A percentile compares a stretch with the other conserved stretches of the same genome.
Evolutionary conservation across 176 grass and related monocot species (phyloP).

Genomic region (Cocos nucifera): DNA sequence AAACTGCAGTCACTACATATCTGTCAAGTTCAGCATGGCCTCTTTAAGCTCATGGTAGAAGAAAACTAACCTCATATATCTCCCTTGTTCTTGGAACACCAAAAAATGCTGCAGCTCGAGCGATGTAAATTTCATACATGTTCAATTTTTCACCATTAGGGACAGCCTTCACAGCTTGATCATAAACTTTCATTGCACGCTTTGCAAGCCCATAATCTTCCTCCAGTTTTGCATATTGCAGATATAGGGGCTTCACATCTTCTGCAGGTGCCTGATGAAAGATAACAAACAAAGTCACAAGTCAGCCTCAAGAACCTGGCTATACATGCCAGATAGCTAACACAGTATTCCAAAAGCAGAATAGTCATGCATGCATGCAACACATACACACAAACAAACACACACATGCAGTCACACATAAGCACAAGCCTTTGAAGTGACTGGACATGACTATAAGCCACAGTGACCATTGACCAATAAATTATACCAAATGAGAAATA

Average conservation of each 20-base stretch:
- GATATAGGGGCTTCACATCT: slow-evolving; percentile 63
- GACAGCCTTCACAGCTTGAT: slow-evolving; percentile 64
- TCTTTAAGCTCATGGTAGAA: background rate
- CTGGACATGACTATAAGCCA: too few relatives aligned
- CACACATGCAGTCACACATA: too few relatives aligned
- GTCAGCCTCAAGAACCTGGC: background rate
- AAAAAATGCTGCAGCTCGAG: slow-evolving; percentile 56
- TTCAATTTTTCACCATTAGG: slow-evolving; percentile 57
- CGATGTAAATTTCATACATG: slow-evolving; percentile 85
- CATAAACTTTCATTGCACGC: slow-evolving; percentile 77
- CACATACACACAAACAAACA: too few relatives aligned
- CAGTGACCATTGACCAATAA: too few relatives aligned
- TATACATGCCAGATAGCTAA: too few relatives aligned
- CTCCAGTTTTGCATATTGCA: slow-evolving; percentile 86
- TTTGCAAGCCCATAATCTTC: slow-evolving; percentile 79
- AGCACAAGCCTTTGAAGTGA: too few relatives aligned
- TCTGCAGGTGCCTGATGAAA: slow-evolving; percentile 52
- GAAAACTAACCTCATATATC: slow-evolving; percentile 59
- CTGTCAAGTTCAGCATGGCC: too few relatives aligned
- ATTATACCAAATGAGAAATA: too few relatives aligned
- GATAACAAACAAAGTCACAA: slow-evolving; percentile 14
- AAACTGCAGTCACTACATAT: too few relatives aligned
- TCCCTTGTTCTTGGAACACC: slow-evolving; percentile 71
- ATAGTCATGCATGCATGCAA: too few relatives aligned
- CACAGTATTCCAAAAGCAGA: too few relatives aligned